Base-by-base conservation (phyloP, 768 basidiomycete species). In the Lactarius akahatsu region DNA sequence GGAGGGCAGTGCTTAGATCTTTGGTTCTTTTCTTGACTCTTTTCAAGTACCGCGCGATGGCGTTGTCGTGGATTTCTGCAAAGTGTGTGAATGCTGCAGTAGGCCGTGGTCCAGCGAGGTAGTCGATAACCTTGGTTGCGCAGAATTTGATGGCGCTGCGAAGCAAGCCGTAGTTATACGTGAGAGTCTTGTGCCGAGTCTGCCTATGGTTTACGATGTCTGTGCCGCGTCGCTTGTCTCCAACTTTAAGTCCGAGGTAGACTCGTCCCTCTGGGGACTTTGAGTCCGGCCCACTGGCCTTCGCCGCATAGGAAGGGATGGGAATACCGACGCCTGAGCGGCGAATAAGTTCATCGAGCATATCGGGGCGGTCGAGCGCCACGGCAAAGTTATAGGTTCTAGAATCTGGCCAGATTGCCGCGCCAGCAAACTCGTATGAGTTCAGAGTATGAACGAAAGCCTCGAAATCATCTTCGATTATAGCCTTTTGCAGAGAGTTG, bases 191-290 rank as follows among this genome's bases (percentile, higher is more conserved):
- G 50, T 10, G 52, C 34, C 1, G 38, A 0, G 23, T 40, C 43
- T 28, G 62, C 57, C 16, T 64, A 70, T 1, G 81, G 76, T n/a
- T 73, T 68, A 0, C 82, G 10, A 86, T 77, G 69, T 86, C 85
- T 18, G 78, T 77, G 3, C 26, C 26, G 26, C 84, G 78, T 71
- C 87, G 87, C 77, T 85, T 86, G n/a, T 86, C 86, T 65, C 86
- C 84, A 26, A 88, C 83, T 62, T 81, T 82, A 50, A 89, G 77
- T 0, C 87, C 86, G 20, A 86, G 81, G 69, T 88, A 88, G 0
- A 82, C 47, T 18, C 61, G 65, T 40, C 23, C 57, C 56, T 71
- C 75, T 78, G 71, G 80, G 79, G 62, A 74, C 68, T 68, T 81
- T 78, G 47, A 66, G 65, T 30, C 71, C 15, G 70, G 63, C 23